A percentile compares a stretch with the other conserved stretches of the same genome.
These are phyloP conservation scores for Crataegus laevigata DNA, from an alignment of 306 rosid genomes.

Conservation along the genomic window DNA sequence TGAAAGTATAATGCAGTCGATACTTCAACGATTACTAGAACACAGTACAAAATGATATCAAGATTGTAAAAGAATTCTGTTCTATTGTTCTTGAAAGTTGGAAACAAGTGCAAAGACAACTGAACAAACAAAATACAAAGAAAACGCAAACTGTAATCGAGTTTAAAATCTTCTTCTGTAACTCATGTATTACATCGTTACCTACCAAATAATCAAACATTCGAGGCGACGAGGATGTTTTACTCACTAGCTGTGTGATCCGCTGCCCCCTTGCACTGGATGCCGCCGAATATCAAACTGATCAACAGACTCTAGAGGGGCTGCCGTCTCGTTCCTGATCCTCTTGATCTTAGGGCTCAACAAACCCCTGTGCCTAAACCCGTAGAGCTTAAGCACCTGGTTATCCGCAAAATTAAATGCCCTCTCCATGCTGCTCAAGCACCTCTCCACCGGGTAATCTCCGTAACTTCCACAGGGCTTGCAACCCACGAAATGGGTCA, in stretches of 20 bases:
- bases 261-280: conserved; percentile 21
- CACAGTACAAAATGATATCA: conserved; percentile 25
- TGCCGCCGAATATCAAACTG: conserved; percentile 72
- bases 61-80: conserved; percentile 49
- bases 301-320: conserved; percentile 72
- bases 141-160: conserved; percentile 33
- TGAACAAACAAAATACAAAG: conserved; percentile 20
- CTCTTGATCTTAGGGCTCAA: conserved; percentile 93
- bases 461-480: conserved; percentile 99
- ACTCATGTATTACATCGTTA: conserved; percentile 30
- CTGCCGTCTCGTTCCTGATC: conserved; percentile 75
- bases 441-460: conserved; percentile 90
- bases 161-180: conserved; percentile 18
- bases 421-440: conserved; percentile 95
- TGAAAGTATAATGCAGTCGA: conserved; percentile 34
- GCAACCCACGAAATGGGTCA: conserved; percentile 95
- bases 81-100: conserved; percentile 37
- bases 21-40: conserved; percentile 35
- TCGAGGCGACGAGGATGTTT: background rate
- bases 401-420: conserved; percentile 96
- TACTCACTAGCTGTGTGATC: conserved; percentile 44
- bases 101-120: conserved; percentile 19
- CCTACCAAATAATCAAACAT: conserved; percentile 35
- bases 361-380: conserved; percentile 83
- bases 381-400: conserved; percentile 84